Evolutionary conservation across 2,329 filamentous ascomycete genomes (phyloP).

Genomic region (Verticillium klebahnii): DNA sequence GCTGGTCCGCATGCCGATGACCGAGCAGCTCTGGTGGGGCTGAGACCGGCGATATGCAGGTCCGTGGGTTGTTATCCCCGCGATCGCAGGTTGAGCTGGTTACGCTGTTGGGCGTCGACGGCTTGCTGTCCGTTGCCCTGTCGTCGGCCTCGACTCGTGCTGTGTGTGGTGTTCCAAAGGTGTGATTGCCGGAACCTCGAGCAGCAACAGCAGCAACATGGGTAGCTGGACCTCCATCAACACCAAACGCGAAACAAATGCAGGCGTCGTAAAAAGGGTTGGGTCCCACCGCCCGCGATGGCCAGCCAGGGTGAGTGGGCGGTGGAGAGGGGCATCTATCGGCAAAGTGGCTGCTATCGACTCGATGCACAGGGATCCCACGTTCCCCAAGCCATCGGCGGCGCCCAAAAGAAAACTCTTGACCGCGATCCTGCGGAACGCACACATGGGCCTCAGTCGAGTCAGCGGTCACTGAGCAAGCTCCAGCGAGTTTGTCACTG

Average conservation of each 20-base stretch:
- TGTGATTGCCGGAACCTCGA: too few relatives aligned
- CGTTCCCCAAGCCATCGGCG: background rate
- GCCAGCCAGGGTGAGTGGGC: background rate
- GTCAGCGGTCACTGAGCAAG: background rate
- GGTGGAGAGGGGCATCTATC: background rate
- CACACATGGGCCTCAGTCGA: background rate
- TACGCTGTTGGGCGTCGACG: too few relatives aligned
- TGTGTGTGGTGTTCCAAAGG: too few relatives aligned
- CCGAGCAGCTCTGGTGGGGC: background rate
- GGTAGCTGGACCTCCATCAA: too few relatives aligned
- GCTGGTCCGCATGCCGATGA: background rate
- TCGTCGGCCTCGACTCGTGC: too few relatives aligned
- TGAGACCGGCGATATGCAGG: background rate
- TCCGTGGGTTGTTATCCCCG: background rate
- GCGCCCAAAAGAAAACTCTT: background rate
- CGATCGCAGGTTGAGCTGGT: background rate
- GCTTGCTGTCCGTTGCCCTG: too few relatives aligned
- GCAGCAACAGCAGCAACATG: too few relatives aligned
- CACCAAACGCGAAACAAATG: background rate
- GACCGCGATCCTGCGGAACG: background rate
- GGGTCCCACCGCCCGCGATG: background rate
- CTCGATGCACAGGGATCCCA: background rate
- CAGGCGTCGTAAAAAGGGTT: background rate
- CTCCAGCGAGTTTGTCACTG: background rate
- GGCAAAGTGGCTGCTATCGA: background rate